A percentile compares a stretch with the other conserved stretches of the same genome.
Conservation (phyloP, 495 filamentous ascomycete species). For the Penicillium silybi region DNA sequence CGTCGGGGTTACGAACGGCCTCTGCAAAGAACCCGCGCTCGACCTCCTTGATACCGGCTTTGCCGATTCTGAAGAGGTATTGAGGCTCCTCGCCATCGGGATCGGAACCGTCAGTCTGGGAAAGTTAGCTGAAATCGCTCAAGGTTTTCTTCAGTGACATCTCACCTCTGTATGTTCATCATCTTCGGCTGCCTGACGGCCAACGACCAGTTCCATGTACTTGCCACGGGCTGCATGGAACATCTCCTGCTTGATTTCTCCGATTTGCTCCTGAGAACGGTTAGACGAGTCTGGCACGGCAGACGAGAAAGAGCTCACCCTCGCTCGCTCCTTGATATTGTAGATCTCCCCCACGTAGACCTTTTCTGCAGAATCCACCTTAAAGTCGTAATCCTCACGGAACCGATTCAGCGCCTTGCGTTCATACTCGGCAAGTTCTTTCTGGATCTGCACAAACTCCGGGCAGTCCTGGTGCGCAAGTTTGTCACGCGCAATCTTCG, state of each 20-base stretch:
- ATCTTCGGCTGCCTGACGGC: conserved; percentile 41
- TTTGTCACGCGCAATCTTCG: conserved; percentile 36
- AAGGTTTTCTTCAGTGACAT: neutral
- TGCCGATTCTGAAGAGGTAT: conserved; percentile 24
- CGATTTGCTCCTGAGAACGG: conserved; percentile 19
- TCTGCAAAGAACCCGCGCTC: conserved; percentile 38
- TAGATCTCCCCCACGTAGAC: conserved; percentile 27
- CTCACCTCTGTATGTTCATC: conserved; percentile 47
- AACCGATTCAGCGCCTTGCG: conserved; percentile 16
- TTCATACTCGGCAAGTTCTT: conserved; percentile 18
- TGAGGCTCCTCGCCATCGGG: conserved; percentile 28
- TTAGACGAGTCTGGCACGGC: conserved; percentile 6
- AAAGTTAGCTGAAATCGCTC: conserved; percentile 3
- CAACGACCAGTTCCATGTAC: conserved; percentile 38
- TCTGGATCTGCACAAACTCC: conserved; percentile 34
- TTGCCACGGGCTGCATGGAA: conserved; percentile 36
- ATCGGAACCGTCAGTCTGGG: conserved; percentile 40
- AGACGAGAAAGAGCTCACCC: conserved; percentile 19
- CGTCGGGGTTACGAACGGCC: conserved; percentile 31
- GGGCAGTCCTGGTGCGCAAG: conserved; percentile 40
- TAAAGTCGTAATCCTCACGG: conserved; percentile 26
- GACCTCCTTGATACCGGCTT: conserved; percentile 23
- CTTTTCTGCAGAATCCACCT: conserved; percentile 24
- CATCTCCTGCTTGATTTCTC: conserved; percentile 36
- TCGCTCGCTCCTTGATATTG: conserved; percentile 23